These are phyloP conservation scores for Colletotrichum orchidophilum DNA, from an alignment of 2,329 filamentous ascomycete species.

Conservation along the genomic window DNA sequence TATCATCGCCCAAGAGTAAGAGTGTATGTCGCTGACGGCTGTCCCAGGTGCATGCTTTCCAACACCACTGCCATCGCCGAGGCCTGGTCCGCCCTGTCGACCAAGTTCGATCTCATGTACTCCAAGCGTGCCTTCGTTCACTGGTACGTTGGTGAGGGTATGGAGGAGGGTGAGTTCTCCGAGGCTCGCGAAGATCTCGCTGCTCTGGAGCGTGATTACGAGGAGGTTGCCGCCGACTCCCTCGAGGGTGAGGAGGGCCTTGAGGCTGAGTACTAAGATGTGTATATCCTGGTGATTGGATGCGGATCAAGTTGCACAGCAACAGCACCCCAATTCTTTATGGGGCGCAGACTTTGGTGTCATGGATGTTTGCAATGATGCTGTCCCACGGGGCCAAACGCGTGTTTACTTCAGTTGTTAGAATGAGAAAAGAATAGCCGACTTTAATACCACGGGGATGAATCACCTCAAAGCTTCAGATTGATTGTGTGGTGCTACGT, in stretches of 20 bases:
- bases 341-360: conserved; percentile 12
- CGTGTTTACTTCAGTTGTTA: conserved; percentile 34
- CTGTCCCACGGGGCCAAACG: conserved; percentile 12
- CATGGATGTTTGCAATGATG: conserved; percentile 13
- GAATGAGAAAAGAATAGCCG: conserved; percentile 33
- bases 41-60: conserved; percentile 88
- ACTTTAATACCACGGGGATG: conserved; percentile 32
- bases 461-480: neutral
- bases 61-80: conserved; percentile 99
- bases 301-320: conserved; percentile 26
- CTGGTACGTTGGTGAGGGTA: conserved; percentile 99
- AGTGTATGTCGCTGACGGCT: neutral
- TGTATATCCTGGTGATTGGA: conserved; percentile 31
- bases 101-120: conserved; percentile 99
- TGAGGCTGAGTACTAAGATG: conserved; percentile 88
- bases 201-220: conserved; percentile 97
- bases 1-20: neutral
- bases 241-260: conserved; percentile 84
- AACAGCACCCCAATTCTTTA: conserved; percentile 7
- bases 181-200: conserved; percentile 99
- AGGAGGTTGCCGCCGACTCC: conserved; percentile 96
- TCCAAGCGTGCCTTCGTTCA: conserved; percentile 99
- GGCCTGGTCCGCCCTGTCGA: conserved; percentile 94
- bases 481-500: neutral
- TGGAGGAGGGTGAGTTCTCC: conserved; percentile 99